Base-by-base conservation (phyloP, 1,284 basidiomycete genomes). In the Naganishia sp. region DNA sequence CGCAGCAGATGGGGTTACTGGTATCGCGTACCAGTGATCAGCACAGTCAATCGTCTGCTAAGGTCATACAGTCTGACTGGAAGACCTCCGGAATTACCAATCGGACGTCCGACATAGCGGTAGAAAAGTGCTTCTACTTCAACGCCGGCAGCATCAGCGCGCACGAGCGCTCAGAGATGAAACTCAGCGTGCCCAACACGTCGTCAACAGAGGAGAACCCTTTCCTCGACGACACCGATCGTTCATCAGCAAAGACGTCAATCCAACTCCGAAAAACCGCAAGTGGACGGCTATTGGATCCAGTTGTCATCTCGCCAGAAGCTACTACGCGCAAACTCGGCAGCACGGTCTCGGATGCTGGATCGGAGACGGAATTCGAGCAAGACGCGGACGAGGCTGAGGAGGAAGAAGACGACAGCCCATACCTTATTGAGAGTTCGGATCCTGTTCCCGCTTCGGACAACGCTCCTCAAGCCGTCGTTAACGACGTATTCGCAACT, bases 1-100 rank as follows among this genome's bases (percentile, higher is more conserved):
- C 67, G 25, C 67, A 68, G 50, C 67, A 68, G 51, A 68, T 68
- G 67, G 66, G 51, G 0, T 35, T 63, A 51, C 41, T 63, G 18
- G 51, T 50, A 31, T 23, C 51, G 32, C 52, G 51, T 32, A 1
- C 58, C 18, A 23, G 35, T 5, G 47, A 39, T 13, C 47, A 61
- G 47, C 47, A 50, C 15, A 32, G 50, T 25, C 39, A 28, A 25
- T 18, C 56, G 15, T 11, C 11, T 7, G 11, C 21, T 1, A 32
- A 2, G 3, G 13, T 13, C 15, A 7, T 32, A 10, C 23, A 58
- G 5, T 35, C 57, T 21, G 57, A 41, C 15, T 60, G 57, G 57
- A 32, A 23, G 23, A 5, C 57, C 10, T 50, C 32, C 32, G 46
- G 32, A 9, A 6, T 23, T 6, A 17, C 25, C 11, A 25, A 50